Base-by-base conservation (phyloP, 306 rosid genomes). In the Abrus pulchellus region DNA sequence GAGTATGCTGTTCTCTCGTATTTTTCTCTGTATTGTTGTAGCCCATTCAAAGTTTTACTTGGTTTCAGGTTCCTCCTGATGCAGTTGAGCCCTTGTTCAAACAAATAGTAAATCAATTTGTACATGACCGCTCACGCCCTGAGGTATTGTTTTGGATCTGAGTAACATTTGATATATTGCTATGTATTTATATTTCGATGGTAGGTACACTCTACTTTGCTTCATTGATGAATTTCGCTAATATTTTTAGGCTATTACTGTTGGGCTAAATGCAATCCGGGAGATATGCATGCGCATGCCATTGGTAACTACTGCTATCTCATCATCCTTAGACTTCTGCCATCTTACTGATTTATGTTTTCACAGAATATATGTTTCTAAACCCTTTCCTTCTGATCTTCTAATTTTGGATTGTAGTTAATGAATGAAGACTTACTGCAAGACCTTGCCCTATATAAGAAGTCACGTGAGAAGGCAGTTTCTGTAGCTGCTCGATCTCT, bases 381-480 rank as follows among this genome's bases (percentile, higher is more conserved):
- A 71, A 41, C 61, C 66, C 32, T 32, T 71, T 70, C 50, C 36
- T 56, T 56, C 67, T 87, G 73, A 72, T 77, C 66, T 57, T 83
- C 78, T 76, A 52, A 64, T 81, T 80, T 64, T 83, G 88, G 75
- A 48, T 79, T 82, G 73, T 74, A 92, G 97, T 82, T 94, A 78
- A 94, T 94, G 99, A 90, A 90, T 10, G 97, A 92, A 83, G 97
- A 94, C 59, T 85, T 90, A 82, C 89, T 94, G 78, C 97, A 91
- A 91, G 99, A 92, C 83, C 99, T 94, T 90, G 97, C 89, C 4
- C 77, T 94, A 43, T 92, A 94, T 82, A 94, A 94, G 94, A 94
- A 94, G 72, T 90, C 97, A 9, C 99, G 88, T 84, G 97, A 93
- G 88, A 94, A 94, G 86, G 92, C 92, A 75, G 88, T 94, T 82